Evolutionary conservation across 176 grass and related monocot species (phyloP).

Genomic region (Aegilops sharonensis): DNA sequence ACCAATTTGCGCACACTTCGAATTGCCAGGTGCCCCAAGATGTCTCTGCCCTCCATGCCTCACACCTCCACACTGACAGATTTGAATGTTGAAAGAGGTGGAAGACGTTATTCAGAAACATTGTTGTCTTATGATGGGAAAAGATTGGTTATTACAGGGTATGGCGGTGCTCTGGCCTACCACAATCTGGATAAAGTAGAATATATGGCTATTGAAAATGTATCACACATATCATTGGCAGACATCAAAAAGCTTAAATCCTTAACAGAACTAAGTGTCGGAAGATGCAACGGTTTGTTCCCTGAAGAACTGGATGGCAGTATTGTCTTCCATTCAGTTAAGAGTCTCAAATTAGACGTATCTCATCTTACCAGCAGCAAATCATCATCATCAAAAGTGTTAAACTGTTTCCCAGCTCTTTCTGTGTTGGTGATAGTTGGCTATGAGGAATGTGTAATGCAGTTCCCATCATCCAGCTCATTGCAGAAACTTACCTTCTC

Average conservation of each 20-base stretch:
- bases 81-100: neutral
- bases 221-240: neutral
- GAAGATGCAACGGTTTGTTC: neutral
- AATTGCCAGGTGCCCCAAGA: neutral
- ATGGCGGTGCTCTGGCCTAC: too few species aligned
- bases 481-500: fast-evolving
- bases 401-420: neutral
- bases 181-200: neutral
- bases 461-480: neutral
- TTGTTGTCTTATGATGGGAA: too few species aligned
- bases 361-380: neutral
- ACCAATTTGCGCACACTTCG: too few species aligned
- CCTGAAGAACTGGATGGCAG: neutral
- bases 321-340: neutral
- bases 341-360: neutral
- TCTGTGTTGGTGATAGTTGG: neutral
- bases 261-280: neutral
- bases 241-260: neutral
- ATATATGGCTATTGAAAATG: neutral
- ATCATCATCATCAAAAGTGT: neutral
- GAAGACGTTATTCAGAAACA: too few species aligned
- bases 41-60: too few species aligned
- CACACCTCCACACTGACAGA: too few species aligned
- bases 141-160: too few species aligned
- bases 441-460: neutral